phyloP scores from a whole-genome alignment of 2,329 filamentous ascomycete species.

The Penicillium concentricum region DNA sequence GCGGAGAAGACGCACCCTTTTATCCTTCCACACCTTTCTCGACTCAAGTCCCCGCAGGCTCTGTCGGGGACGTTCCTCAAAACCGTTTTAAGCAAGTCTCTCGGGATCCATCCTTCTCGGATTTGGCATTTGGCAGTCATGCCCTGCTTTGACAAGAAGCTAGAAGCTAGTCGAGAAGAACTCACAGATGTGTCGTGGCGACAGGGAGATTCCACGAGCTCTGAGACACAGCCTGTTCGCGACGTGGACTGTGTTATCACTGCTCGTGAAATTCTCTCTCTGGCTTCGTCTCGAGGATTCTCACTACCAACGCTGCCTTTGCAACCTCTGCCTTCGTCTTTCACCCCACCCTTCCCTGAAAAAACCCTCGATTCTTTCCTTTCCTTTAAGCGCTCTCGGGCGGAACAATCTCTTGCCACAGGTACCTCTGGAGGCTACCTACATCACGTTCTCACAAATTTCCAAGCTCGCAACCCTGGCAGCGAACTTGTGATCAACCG shows the following conservation, averaged over 20 bases:
- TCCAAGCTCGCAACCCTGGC: conserved; percentile 68
- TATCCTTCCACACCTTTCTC: conserved; percentile 84
- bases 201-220: conserved; percentile 25
- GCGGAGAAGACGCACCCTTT: conserved; percentile 97
- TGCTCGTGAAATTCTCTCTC: conserved; percentile 86
- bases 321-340: conserved; percentile 49
- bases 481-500: conserved; percentile 69
- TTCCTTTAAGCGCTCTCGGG: conserved; percentile 56
- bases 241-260: conserved; percentile 99
- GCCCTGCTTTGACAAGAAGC: conserved; percentile 99
- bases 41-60: conserved; percentile 90
- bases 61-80: conserved; percentile 88
- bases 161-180: conserved; percentile 91
- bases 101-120: conserved; percentile 70
- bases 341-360: conserved; percentile 69
- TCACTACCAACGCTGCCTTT: conserved; percentile 72
- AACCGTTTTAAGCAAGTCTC: conserved; percentile 70
- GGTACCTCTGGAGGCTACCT: conserved; percentile 89
- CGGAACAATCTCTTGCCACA: conserved; percentile 52
- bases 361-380: conserved; percentile 68
- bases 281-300: conserved; percentile 76
- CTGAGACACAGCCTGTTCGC: conserved; percentile 57
- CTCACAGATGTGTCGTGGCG: conserved; percentile 78
- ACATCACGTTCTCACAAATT: conserved; percentile 75
- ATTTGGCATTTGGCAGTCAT: conserved; percentile 97